Conservation (phyloP, 1,284 basidiomycete species). For the Cerioporus squamosus region DNA sequence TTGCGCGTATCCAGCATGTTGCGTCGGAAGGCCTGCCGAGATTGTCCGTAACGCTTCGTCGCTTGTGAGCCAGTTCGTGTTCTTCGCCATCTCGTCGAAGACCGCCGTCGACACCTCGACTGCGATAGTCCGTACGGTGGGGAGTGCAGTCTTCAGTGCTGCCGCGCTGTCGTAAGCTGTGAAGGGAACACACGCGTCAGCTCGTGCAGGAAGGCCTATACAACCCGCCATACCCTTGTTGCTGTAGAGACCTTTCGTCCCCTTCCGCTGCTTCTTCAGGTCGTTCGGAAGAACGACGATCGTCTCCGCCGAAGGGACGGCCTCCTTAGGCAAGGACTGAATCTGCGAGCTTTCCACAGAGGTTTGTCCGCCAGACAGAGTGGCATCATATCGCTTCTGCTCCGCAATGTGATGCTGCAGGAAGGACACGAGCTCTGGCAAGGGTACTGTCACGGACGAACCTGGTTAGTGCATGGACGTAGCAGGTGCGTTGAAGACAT, state of each 20-base stretch:
- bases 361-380: constrained; percentile 57
- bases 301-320: constrained; percentile 48
- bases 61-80: constrained; percentile 66
- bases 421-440: constrained; percentile 71
- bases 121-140: constrained; percentile 68
- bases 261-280: constrained; percentile 73
- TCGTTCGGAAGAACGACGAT: constrained; percentile 71
- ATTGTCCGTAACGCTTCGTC: constrained; percentile 76
- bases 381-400: constrained; percentile 72
- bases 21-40: constrained; percentile 53
- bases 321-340: constrained; percentile 47
- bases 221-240: constrained; percentile 59
- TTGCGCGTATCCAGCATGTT: constrained; percentile 60
- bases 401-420: constrained; percentile 78
- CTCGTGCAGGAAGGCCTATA: background rate
- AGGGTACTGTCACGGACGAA: background rate
- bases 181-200: background rate
- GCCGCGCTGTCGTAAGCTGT: constrained; percentile 61
- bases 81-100: constrained; percentile 66
- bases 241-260: constrained; percentile 68
- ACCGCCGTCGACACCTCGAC: constrained; percentile 65
- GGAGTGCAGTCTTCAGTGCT: constrained; percentile 60
- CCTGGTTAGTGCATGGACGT: constrained; percentile 7
- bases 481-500: constrained; percentile 18
- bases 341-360: constrained; percentile 41